These are phyloP conservation scores for Rhodotorula kratochvilovae DNA, from an alignment of 768 basidiomycete genomes.

Conservation along the genomic window DNA sequence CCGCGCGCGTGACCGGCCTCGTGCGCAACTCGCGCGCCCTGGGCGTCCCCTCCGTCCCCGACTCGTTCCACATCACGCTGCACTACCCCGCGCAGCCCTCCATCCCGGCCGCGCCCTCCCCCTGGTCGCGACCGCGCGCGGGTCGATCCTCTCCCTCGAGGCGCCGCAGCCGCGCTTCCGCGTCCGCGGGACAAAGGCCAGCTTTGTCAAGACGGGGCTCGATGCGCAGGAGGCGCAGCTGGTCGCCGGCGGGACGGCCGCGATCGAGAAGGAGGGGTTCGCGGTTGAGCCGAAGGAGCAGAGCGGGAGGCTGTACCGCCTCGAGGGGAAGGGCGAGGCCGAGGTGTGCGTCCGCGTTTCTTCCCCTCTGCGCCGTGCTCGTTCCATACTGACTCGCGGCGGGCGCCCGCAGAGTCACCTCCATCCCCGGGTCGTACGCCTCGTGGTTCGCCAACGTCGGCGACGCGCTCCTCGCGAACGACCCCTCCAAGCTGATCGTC, in stretches of 20 bases:
- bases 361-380: constrained; percentile 33
- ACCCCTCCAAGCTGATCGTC: constrained; percentile 45
- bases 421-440: constrained; percentile 58
- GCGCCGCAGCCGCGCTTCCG: constrained; percentile 65
- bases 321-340: not conserved
- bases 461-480: constrained; percentile 51
- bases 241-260: constrained; percentile 49
- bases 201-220: constrained; percentile 60
- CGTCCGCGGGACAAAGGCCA: constrained; percentile 53
- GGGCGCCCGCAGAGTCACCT: constrained; percentile 44
- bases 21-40: constrained; percentile 64
- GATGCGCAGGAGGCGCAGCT: constrained; percentile 77
- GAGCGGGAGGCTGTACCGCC: constrained; percentile 7
- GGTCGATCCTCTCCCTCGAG: constrained; percentile 64
- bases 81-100: constrained; percentile 41
- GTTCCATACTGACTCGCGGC: no score
- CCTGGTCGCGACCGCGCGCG: constrained; percentile 64
- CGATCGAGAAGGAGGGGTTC: constrained; percentile 51
- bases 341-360: constrained; percentile 27
- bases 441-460: constrained; percentile 49
- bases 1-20: constrained; percentile 63
- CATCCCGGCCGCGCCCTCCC: constrained; percentile 46
- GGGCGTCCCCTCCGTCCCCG: constrained; percentile 47
- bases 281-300: constrained; percentile 47
- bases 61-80: constrained; percentile 45